Conservation (phyloP, 495 filamentous ascomycete genomes). For the Xylaria palmicola region DNA sequence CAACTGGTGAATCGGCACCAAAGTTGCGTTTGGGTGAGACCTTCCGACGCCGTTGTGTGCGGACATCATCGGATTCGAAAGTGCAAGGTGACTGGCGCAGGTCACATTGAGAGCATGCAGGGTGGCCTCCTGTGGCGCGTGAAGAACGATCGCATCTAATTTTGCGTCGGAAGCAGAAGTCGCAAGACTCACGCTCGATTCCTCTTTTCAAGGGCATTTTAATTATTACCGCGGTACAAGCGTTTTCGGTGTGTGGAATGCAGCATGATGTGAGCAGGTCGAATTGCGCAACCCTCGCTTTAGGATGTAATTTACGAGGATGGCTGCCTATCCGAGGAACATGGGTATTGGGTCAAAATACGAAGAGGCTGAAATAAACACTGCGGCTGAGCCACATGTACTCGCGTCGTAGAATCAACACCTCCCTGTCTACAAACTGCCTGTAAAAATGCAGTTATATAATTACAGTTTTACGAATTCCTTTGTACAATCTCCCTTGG, state of each 20-base stretch:
- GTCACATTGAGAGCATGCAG: constrained; percentile 8
- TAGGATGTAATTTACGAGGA: not conserved
- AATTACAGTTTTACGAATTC: no score
- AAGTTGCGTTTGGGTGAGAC: not conserved
- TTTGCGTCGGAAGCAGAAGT: constrained; percentile 12
- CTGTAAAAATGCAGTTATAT: no score
- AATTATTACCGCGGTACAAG: not conserved
- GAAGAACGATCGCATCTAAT: constrained; percentile 11
- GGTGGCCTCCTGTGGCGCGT: not conserved
- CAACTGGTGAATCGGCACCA: not conserved
- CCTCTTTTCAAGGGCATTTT: constrained; percentile 5
- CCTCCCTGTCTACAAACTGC: no score
- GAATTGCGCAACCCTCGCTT: no score
- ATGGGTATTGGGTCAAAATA: no score
- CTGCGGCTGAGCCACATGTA: no score
- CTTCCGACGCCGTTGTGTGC: not conserved
- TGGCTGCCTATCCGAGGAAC: no score
- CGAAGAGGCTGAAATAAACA: no score
- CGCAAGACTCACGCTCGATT: constrained; percentile 9
- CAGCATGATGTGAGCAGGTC: no score
- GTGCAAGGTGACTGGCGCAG: constrained; percentile 5
- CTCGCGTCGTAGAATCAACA: no score
- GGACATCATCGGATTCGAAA: constrained; percentile 5
- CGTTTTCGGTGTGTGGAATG: not conserved
- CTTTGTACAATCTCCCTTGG: no score